Conservation (phyloP, 352 stramenopile species). For the Aphanomyces invadans region DNA sequence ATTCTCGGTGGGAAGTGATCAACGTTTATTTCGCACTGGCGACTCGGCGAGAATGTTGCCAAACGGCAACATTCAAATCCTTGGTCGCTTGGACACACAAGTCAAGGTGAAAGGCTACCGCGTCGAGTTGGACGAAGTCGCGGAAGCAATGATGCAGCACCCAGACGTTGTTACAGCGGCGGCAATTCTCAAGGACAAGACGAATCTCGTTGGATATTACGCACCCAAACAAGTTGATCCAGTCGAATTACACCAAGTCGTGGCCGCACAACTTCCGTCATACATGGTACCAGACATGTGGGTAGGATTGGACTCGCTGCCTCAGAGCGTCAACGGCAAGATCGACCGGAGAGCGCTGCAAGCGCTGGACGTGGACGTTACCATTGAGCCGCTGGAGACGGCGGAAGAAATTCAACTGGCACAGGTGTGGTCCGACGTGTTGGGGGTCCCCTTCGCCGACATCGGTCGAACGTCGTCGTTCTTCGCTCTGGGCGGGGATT, state of each 20-base stretch:
- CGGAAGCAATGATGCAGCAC: conserved; percentile 45
- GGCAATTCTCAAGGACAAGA: conserved; percentile 49
- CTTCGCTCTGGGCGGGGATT: conserved; percentile 75
- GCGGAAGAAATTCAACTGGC: conserved; percentile 54
- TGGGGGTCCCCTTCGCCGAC: conserved; percentile 49
- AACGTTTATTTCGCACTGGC: conserved; percentile 89
- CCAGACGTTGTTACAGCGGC: conserved; percentile 36
- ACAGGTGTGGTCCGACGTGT: conserved; percentile 53
- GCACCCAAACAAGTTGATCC: conserved; percentile 61
- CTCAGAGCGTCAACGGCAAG: conserved; percentile 83
- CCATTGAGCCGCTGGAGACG: conserved; percentile 38
- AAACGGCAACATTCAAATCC: conserved; percentile 84
- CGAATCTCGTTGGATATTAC: conserved; percentile 87
- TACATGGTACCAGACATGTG: conserved; percentile 79
- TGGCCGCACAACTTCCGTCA: conserved; percentile 70
- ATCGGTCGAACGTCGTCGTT: conserved; percentile 59
- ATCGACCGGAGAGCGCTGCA: conserved; percentile 85
- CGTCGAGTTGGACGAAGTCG: conserved; percentile 73
- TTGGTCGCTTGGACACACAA: conserved; percentile 63
- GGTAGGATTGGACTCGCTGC: conserved; percentile 68
- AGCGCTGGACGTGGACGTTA: conserved; percentile 59
- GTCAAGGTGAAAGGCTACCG: conserved; percentile 77
- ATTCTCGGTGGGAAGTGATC: conserved; percentile 35
- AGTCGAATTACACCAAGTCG: conserved; percentile 53
- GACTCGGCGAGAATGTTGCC: conserved; percentile 86